Conservation (phyloP, 306 rosid genomes). For the Macrotyloma uniflorum region DNA sequence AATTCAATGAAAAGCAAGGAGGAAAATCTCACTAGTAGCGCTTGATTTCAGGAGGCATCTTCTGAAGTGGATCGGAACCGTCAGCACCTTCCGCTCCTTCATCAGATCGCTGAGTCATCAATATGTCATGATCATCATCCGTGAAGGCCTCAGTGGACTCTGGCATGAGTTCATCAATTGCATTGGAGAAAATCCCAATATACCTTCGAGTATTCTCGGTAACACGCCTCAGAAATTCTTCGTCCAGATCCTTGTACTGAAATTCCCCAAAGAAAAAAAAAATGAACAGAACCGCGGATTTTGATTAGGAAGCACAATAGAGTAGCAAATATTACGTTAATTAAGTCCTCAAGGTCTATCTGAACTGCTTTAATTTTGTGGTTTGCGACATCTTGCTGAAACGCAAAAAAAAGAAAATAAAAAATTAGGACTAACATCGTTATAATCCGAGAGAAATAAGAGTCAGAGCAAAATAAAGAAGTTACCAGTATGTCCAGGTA, state of each 20-base stretch:
- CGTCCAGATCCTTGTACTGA: constrained; percentile 81
- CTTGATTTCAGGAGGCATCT: constrained; percentile 93
- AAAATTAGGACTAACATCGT: constrained; percentile 23
- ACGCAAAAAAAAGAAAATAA: background rate
- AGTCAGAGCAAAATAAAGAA: background rate
- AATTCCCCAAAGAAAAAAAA: background rate
- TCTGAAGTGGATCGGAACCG: constrained; percentile 79
- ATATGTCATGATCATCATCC: constrained; percentile 93
- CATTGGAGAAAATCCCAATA: constrained; percentile 76
- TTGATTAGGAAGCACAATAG: background rate
- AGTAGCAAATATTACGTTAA: constrained; percentile 48
- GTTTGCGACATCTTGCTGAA: constrained; percentile 92
- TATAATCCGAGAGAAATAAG: background rate
- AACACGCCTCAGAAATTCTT: constrained; percentile 81
- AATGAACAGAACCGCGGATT: background rate
- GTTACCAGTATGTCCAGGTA: constrained; percentile 76
- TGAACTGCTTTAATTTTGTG: constrained; percentile 73
- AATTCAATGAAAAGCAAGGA: background rate
- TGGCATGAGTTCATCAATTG: constrained; percentile 88
- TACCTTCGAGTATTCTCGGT: constrained; percentile 86
- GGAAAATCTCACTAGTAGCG: constrained; percentile 75
- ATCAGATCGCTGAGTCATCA: constrained; percentile 94
- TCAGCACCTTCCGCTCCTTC: constrained; percentile 77
- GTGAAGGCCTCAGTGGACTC: constrained; percentile 79
- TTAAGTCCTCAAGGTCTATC: constrained; percentile 83